Percentiles rank a stretch among this genome's conserved stretches.
Conservation (phyloP, 2,329 filamentous ascomycete genomes). For the Sphaceloma murrayae region DNA sequence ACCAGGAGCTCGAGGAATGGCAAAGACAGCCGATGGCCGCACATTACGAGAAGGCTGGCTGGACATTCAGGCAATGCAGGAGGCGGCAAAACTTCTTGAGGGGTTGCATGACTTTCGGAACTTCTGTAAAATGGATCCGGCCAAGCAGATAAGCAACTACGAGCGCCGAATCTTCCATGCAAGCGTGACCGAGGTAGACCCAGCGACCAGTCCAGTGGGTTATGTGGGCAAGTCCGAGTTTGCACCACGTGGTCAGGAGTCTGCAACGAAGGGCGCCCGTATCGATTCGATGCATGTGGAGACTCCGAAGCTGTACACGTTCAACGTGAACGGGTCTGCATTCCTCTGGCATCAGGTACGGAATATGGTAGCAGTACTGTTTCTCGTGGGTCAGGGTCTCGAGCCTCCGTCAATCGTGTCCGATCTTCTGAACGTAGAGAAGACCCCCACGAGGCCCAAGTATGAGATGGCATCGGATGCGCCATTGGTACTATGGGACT, state of each 20-base stretch:
- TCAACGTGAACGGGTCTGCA: constrained; percentile 79
- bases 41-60: constrained; percentile 58
- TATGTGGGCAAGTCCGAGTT: constrained; percentile 45
- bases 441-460: constrained; percentile 64
- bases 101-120: constrained; percentile 92
- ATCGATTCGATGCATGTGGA: not conserved
- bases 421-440: constrained; percentile 61
- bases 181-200: constrained; percentile 59
- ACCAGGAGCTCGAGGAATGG: constrained; percentile 30
- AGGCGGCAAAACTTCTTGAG: constrained; percentile 68
- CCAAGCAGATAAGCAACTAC: constrained; percentile 83
- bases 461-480: constrained; percentile 88
- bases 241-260: constrained; percentile 25
- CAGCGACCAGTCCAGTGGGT: constrained; percentile 39
- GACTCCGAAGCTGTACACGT: constrained; percentile 67
- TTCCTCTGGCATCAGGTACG: constrained; percentile 98
- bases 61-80: constrained; percentile 76
- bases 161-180: constrained; percentile 68
- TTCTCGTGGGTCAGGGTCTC: constrained; percentile 80
- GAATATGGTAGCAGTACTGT: constrained; percentile 86
- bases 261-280: not conserved
- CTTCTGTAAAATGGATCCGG: constrained; percentile 86
- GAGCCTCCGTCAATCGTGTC: constrained; percentile 65
- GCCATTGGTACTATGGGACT: constrained; percentile 92
- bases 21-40: constrained; percentile 25